A percentile compares a stretch with the other conserved stretches of the same genome.
Evolutionary conservation across 176 grass and related monocot species (phyloP).

Genomic region (Eleusine indica): DNA sequence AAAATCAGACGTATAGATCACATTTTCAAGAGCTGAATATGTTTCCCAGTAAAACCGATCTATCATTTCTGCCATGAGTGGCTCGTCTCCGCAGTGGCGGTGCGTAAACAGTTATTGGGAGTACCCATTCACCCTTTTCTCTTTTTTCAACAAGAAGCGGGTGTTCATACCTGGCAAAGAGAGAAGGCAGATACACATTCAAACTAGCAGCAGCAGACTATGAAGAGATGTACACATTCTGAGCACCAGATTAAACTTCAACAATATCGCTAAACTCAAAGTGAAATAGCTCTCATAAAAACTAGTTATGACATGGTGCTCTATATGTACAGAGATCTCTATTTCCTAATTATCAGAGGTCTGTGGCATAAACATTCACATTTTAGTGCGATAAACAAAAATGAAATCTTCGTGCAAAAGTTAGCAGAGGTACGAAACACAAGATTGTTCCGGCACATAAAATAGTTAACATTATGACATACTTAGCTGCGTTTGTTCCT

Average conservation of each 20-base stretch:
- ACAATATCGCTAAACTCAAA: background rate
- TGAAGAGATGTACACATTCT: background rate
- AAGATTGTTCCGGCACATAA: background rate
- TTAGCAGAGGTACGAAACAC: background rate
- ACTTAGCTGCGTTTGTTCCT: slow-evolving; percentile 79
- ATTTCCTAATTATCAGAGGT: background rate
- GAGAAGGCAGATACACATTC: background rate
- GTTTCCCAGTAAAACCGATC: slow-evolving; percentile 61
- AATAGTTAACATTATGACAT: slow-evolving; percentile 16
- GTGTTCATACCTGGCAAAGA: slow-evolving; percentile 75
- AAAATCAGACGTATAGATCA: background rate
- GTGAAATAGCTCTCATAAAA: background rate
- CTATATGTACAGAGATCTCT: background rate
- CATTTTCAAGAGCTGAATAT: slow-evolving; percentile 72
- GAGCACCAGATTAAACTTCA: background rate
- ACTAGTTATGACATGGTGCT: background rate
- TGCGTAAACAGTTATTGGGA: slow-evolving; percentile 83
- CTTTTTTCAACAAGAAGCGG: slow-evolving; percentile 87
- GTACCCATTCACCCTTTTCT: slow-evolving; percentile 94
- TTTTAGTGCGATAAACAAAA: background rate
- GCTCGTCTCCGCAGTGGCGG: slow-evolving; percentile 71
- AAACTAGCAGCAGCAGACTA: slow-evolving; percentile 20
- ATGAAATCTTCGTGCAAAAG: background rate
- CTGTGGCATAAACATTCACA: background rate
- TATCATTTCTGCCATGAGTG: slow-evolving; percentile 72